Evolutionary conservation across 2,329 filamentous ascomycete species (phyloP).

Genomic region (Colletotrichum sp.): DNA sequence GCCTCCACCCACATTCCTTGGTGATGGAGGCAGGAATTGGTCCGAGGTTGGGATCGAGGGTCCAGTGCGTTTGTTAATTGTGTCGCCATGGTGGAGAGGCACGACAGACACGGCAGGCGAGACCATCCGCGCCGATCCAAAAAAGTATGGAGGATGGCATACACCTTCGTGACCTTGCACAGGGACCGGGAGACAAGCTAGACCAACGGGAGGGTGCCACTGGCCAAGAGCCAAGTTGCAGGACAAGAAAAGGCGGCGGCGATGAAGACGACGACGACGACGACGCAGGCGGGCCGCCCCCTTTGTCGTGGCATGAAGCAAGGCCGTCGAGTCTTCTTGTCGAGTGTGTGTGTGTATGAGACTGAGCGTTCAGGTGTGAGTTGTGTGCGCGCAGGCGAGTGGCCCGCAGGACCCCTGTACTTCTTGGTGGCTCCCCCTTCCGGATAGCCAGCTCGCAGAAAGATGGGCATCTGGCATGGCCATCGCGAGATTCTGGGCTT

Average conservation of each 20-base stretch:
- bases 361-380: neutral
- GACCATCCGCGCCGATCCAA: neutral
- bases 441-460: neutral
- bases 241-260: neutral
- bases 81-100: neutral
- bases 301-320: constrained; percentile 3
- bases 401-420: neutral
- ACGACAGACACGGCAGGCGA: neutral
- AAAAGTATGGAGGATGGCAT: neutral
- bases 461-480: neutral
- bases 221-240: neutral
- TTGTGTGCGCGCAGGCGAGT: neutral
- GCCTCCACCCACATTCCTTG: neutral
- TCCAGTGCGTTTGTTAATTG: neutral
- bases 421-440: neutral
- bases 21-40: neutral
- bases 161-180: neutral
- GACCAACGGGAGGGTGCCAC: neutral
- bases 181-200: neutral
- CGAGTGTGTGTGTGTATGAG: neutral
- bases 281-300: neutral
- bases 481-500: neutral
- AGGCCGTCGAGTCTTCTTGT: neutral
- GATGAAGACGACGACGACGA: neutral
- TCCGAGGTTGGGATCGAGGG: neutral